A percentile compares a stretch with the other conserved stretches of the same genome.
Conservation (phyloP, 2,329 filamentous ascomycete species). For the Curvularia verruculosa region DNA sequence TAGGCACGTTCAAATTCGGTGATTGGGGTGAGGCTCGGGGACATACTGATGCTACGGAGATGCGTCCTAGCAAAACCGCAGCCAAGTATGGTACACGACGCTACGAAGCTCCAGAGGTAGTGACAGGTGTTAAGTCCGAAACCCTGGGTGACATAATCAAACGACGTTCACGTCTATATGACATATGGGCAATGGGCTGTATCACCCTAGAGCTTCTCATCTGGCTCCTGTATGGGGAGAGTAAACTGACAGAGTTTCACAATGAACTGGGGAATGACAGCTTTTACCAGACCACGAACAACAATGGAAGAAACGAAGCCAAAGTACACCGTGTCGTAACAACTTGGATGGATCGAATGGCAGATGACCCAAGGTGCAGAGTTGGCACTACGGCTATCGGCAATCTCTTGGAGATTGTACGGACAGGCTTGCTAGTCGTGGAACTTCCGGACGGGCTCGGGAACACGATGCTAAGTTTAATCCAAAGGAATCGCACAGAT, state of each 20-base stretch:
- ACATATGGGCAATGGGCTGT: conserved; percentile 36
- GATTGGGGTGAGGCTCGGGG: conserved; percentile 25
- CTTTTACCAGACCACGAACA: not conserved
- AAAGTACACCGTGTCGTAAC: conserved; percentile 1
- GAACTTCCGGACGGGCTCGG: conserved; percentile 5
- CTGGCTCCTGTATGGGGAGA: conserved; percentile 27
- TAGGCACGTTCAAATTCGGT: conserved; percentile 24
- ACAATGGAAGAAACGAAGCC: not conserved
- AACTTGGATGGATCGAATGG: conserved; percentile 12
- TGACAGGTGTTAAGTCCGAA: not conserved
- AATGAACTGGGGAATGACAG: not conserved
- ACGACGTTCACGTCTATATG: conserved; percentile 26
- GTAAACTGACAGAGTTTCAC: conserved; percentile 7
- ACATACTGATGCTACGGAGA: conserved; percentile 5
- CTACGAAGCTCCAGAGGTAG: conserved; percentile 25
- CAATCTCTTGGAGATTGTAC: conserved; percentile 13
- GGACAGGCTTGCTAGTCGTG: conserved; percentile 10
- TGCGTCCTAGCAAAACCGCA: conserved; percentile 13
- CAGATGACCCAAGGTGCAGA: conserved; percentile 3
- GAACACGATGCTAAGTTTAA: not conserved
- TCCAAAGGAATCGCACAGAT: not conserved
- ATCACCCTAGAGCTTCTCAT: conserved; percentile 30
- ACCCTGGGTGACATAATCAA: not conserved
- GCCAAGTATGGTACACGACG: conserved; percentile 18
- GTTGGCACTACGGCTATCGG: conserved; percentile 6